phyloP scores from a whole-genome alignment of 495 filamentous ascomycete genomes.

The Penicillium desertorum region DNA sequence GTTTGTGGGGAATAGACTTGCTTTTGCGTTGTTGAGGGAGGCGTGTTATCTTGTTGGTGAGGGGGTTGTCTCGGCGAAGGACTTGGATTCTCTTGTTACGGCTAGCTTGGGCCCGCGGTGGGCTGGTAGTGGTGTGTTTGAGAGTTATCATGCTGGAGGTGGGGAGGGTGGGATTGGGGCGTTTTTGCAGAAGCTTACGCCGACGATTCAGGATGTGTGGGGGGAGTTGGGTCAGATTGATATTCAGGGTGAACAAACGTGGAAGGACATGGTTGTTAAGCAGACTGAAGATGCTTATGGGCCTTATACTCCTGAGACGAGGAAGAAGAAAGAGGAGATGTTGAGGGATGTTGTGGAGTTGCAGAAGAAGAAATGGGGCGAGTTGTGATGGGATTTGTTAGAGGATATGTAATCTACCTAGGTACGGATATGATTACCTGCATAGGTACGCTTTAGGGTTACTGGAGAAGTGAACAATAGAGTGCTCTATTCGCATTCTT shows the following conservation, averaged over 20 bases:
- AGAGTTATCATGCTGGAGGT: slow-evolving; percentile 60
- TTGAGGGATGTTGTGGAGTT: slow-evolving; percentile 30
- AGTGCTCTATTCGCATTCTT: slow-evolving; percentile 35
- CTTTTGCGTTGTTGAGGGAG: slow-evolving; percentile 47
- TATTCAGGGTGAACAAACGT: slow-evolving; percentile 38
- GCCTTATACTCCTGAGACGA: slow-evolving; percentile 18
- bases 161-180: slow-evolving; percentile 53
- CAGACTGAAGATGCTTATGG: slow-evolving; percentile 43
- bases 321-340: slow-evolving; percentile 32
- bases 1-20: slow-evolving; percentile 52
- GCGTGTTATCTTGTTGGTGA: slow-evolving; percentile 50
- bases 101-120: slow-evolving; percentile 56
- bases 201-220: slow-evolving; percentile 57
- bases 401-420: not conserved
- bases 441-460: not conserved
- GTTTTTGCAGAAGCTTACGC: slow-evolving; percentile 57
- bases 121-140: slow-evolving; percentile 59
- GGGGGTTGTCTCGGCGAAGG: slow-evolving; percentile 44
- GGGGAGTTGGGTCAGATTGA: slow-evolving; percentile 44
- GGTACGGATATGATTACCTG: not conserved
- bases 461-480: slow-evolving; percentile 17
- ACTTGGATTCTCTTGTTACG: slow-evolving; percentile 49
- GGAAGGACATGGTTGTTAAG: slow-evolving; percentile 37
- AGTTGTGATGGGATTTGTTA: not conserved
- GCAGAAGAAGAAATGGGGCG: slow-evolving; percentile 27